These are phyloP conservation scores for Nakataea oryzae DNA, from an alignment of 2,329 filamentous ascomycete species.

Conservation along the genomic window DNA sequence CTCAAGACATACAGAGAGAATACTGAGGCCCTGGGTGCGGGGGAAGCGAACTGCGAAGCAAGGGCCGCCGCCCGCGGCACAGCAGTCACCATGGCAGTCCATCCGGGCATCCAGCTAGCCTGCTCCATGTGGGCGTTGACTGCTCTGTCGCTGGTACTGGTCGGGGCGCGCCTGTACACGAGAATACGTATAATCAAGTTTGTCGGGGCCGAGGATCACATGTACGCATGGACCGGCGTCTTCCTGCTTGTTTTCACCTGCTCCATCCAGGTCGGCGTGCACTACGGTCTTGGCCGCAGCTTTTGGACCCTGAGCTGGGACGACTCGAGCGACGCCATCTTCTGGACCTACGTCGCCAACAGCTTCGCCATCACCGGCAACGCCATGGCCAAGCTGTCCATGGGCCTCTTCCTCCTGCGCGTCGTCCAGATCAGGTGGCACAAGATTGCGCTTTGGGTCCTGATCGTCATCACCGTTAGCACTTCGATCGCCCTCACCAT, in stretches of 20 bases:
- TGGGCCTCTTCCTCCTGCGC: constrained; percentile 26
- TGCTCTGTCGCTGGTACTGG: constrained; percentile 19
- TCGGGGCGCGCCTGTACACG: constrained; percentile 24
- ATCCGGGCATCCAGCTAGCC: constrained; percentile 19
- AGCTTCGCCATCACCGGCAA: constrained; percentile 22
- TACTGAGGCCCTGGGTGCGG: neutral
- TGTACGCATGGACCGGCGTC: constrained; percentile 22
- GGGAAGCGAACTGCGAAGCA: neutral
- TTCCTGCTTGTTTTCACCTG: constrained; percentile 22
- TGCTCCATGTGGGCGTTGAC: constrained; percentile 24
- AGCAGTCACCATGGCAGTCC: neutral
- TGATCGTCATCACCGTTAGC: constrained; percentile 16
- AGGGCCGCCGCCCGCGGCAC: too few species aligned
- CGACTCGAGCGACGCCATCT: constrained; percentile 22
- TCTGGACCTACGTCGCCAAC: constrained; percentile 27
- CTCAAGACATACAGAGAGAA: neutral
- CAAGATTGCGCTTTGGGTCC: constrained; percentile 20
- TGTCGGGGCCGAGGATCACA: constrained; percentile 23
- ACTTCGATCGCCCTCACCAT: constrained; percentile 20
- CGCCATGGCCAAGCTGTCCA: constrained; percentile 26
- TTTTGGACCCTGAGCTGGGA: constrained; percentile 20
- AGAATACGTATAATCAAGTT: constrained; percentile 23
- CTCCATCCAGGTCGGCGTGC: constrained; percentile 23
- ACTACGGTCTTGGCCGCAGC: constrained; percentile 21
- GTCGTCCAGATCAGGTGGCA: constrained; percentile 24